phyloP scores from a whole-genome alignment of 768 basidiomycete genomes.

The Podaxis rugospora region DNA sequence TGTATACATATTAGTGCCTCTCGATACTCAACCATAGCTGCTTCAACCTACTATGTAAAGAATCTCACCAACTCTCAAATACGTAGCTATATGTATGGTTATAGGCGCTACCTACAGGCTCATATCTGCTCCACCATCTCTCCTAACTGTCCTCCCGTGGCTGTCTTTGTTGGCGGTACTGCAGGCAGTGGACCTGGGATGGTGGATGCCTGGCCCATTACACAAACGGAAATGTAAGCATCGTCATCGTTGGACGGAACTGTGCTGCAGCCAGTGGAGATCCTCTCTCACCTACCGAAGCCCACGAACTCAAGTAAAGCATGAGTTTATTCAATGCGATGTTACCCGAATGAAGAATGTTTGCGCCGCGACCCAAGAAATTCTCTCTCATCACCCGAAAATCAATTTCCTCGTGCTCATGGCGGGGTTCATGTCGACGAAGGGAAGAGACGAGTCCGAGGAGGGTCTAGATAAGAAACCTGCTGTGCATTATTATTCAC shows the following conservation, averaged over 20 bases:
- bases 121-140: not conserved
- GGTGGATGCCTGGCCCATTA: slow-evolving; percentile 36
- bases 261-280: slow-evolving; percentile 39
- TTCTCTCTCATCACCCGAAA: slow-evolving; percentile 32
- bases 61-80: not conserved
- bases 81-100: not conserved
- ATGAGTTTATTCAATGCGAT: slow-evolving; percentile 45
- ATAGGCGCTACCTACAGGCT: not conserved
- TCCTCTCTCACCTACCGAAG: slow-evolving; percentile 35
- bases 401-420: slow-evolving; percentile 48
- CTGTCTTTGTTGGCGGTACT: slow-evolving; percentile 36
- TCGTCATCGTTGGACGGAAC: slow-evolving; percentile 48
- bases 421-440: slow-evolving; percentile 37
- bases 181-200: slow-evolving; percentile 41
- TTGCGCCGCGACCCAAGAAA: slow-evolving; percentile 24
- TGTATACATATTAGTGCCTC: not conserved
- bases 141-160: slow-evolving; percentile 20
- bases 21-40: not conserved
- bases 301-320: slow-evolving; percentile 15
- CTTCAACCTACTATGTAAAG: not conserved
- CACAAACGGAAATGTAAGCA: slow-evolving; percentile 40
- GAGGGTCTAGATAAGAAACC: slow-evolving; percentile 31
- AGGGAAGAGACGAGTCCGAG: slow-evolving; percentile 28
- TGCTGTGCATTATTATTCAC: slow-evolving; percentile 44
- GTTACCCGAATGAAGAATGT: slow-evolving; percentile 41